Base-by-base conservation (phyloP, 345 rosid species). In the Euphorbia pulcherrima region DNA sequence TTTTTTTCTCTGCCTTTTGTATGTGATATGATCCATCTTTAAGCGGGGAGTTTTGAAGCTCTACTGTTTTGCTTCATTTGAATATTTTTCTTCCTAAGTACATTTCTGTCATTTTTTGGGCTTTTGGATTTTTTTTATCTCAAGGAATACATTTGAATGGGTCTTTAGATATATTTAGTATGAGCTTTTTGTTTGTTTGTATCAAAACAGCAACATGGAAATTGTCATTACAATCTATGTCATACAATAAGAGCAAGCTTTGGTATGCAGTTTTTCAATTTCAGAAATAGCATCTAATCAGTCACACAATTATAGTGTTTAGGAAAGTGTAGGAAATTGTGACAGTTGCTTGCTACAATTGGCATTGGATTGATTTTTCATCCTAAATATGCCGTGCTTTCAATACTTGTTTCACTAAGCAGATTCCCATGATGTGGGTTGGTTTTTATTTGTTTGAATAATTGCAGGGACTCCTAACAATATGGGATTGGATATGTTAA, bases 401-500 rank as follows among this genome's bases (percentile, higher is more conserved):
- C 7, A 16, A n/a, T n/a, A n/a, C n/a, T n/a, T n/a, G n/a, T n/a
- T n/a, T n/a, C n/a, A n/a, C n/a, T n/a, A n/a, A n/a, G n/a, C n/a
- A n/a, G n/a, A n/a, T n/a, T n/a, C n/a, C n/a, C n/a, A n/a, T n/a
- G n/a, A n/a, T n/a, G n/a, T n/a, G n/a, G 30, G 17, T 73, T 33
- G 2, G 60, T 73, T 62, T 18, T 24, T n/a, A n/a, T 68, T 37
- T n/a, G 28, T 33, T 56, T 33, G 17, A 18, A 14, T 33, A 28
- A 55, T 69, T 71, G 69, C 86, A 87, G 92, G 87, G 72, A 60
- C 68, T 80, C 73, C 68, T 76, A 85, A 84, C 73, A 80, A 73
- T 60, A 63, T 65, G 20, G 88, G 87, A 7, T 65, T 89, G 68
- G 92, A 85, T 46, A 76, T 79, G 86, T 62, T 89, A 77, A 82